These are phyloP conservation scores for Alternaria infectoria DNA, from an alignment of 2,329 filamentous ascomycete species.

Conservation along the genomic window DNA sequence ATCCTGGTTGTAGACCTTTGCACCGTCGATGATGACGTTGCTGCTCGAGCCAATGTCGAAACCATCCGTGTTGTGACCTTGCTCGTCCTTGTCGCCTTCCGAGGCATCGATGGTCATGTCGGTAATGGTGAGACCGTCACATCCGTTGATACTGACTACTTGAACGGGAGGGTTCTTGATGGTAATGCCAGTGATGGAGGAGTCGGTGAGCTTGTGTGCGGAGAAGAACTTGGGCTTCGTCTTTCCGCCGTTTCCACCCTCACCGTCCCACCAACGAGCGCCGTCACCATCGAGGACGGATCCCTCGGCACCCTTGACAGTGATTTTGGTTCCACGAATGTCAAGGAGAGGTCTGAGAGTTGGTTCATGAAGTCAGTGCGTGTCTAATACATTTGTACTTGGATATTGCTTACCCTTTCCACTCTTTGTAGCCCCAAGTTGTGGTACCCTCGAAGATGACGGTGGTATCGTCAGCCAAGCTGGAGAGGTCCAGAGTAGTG, in stretches of 20 bases:
- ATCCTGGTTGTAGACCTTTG: slow-evolving; percentile 63
- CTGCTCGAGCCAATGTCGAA: slow-evolving; percentile 61
- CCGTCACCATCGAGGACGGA: slow-evolving; percentile 64
- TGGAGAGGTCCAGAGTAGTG: slow-evolving; percentile 63
- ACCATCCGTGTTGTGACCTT: slow-evolving; percentile 60
- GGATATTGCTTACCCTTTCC: slow-evolving; percentile 55
- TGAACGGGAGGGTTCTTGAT: slow-evolving; percentile 63
- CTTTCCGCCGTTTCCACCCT: slow-evolving; percentile 56
- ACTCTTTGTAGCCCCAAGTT: slow-evolving; percentile 69
- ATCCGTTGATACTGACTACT: slow-evolving; percentile 55
- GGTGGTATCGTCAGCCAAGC: slow-evolving; percentile 57
- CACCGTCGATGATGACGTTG: slow-evolving; percentile 57
- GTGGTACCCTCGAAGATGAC: slow-evolving; percentile 70
- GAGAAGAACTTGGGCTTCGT: slow-evolving; percentile 59
- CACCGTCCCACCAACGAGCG: slow-evolving; percentile 58
- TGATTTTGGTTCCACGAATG: slow-evolving; percentile 64
- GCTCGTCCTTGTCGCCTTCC: slow-evolving; percentile 53
- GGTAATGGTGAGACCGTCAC: slow-evolving; percentile 53
- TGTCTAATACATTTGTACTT: not conserved
- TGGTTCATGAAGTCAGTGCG: not conserved
- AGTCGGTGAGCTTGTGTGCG: slow-evolving; percentile 59
- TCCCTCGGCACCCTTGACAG: slow-evolving; percentile 63
- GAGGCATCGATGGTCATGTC: slow-evolving; percentile 63
- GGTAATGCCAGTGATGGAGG: slow-evolving; percentile 57
- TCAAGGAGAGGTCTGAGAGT: slow-evolving; percentile 60